Conservation (phyloP, 169 alveolate genomes). For the Cryptosporidium canis region DNA sequence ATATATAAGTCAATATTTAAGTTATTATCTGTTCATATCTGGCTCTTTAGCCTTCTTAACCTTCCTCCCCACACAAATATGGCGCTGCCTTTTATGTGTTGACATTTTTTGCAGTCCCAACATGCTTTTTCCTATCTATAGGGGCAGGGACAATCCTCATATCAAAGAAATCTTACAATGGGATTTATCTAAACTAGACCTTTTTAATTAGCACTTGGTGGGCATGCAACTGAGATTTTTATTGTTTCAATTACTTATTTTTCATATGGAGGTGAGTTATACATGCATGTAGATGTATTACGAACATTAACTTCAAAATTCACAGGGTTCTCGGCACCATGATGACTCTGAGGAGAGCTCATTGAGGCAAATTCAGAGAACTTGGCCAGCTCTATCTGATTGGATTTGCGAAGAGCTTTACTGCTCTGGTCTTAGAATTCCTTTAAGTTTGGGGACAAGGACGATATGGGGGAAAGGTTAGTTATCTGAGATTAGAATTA, state of each 20-base stretch:
- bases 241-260: background rate
- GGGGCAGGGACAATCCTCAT: constrained; percentile 1
- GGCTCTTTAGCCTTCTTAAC: background rate
- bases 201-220: background rate
- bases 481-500: background rate
- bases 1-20: background rate
- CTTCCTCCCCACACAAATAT: constrained; percentile 10
- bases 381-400: constrained; percentile 70
- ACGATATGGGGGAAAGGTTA: constrained; percentile 64
- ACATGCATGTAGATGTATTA: background rate
- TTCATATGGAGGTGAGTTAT: background rate
- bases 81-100: background rate
- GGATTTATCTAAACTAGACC: background rate
- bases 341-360: constrained; percentile 5
- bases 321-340: background rate
- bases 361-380: constrained; percentile 3
- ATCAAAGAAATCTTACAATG: background rate
- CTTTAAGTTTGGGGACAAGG: background rate
- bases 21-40: background rate
- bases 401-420: constrained; percentile 69
- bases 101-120: constrained; percentile 10
- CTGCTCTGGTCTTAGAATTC: constrained; percentile 65
- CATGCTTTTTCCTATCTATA: background rate
- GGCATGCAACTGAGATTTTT: background rate
- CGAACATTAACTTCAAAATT: background rate